A percentile compares a stretch with the other conserved stretches of the same genome.
These are phyloP conservation scores for Hanseniaspora lindneri DNA, from an alignment of 805 yeast species.

Conservation along the genomic window DNA sequence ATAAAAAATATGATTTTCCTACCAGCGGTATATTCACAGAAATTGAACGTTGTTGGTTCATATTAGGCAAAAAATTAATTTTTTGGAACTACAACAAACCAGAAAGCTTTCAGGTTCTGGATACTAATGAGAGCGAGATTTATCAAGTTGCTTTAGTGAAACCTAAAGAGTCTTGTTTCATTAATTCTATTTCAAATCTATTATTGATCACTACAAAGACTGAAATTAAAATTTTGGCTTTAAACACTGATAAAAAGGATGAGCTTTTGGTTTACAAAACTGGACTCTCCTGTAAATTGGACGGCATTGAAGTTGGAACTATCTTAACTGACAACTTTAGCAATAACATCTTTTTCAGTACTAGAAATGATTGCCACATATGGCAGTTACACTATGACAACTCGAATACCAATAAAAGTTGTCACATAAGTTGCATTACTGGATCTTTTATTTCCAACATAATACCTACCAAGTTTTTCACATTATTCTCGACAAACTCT, in stretches of 20 bases:
- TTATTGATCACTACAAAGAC: slow-evolving; percentile 69
- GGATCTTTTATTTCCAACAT: slow-evolving; percentile 46
- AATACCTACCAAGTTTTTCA: slow-evolving; percentile 34
- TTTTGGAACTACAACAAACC: slow-evolving; percentile 68
- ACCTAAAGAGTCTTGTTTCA: slow-evolving; percentile 73
- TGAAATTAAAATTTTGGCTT: slow-evolving; percentile 65
- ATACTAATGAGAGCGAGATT: slow-evolving; percentile 60
- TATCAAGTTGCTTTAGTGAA: slow-evolving; percentile 62
- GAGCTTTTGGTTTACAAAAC: slow-evolving; percentile 67
- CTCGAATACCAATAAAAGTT: slow-evolving; percentile 66
- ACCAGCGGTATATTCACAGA: slow-evolving; percentile 71
- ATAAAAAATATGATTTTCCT: background rate
- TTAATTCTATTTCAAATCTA: slow-evolving; percentile 60
- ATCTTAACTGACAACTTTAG: slow-evolving; percentile 50
- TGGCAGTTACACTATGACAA: slow-evolving; percentile 83
- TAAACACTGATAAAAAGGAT: slow-evolving; percentile 36
- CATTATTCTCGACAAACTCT: slow-evolving; percentile 20
- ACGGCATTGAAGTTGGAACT: slow-evolving; percentile 60
- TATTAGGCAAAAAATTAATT: slow-evolving; percentile 65
- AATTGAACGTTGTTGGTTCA: slow-evolving; percentile 73
- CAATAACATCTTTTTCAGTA: slow-evolving; percentile 73
- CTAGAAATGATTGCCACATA: slow-evolving; percentile 60
- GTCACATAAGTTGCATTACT: slow-evolving; percentile 74
- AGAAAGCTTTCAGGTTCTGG: slow-evolving; percentile 65
- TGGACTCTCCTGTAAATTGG: slow-evolving; percentile 64